Base-by-base conservation (phyloP, 257 asterid genomes). In the Forsythia viridissima region DNA sequence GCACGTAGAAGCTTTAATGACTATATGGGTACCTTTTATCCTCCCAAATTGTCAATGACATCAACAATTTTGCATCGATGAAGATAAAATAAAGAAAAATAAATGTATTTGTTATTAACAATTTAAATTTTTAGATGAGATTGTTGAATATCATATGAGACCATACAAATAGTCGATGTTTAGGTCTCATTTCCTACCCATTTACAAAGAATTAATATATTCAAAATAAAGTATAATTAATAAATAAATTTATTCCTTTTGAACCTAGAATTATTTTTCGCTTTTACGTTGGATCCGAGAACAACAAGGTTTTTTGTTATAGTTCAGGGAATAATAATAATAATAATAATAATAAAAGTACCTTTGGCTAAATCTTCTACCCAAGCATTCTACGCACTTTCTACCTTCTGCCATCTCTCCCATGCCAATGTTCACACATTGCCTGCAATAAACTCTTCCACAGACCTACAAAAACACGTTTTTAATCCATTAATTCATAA, bases 301-400 rank as follows among this genome's bases (percentile, higher is more conserved):
- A 41, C 3, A 44, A 10, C 15, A 44, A 44, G 51, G 15, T 42
- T 6, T 42, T 7, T 42, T 42, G 8, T 42, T 42, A 1, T 41
- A 41, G 44, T 6, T 6, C 5, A 41, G 34, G 2, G 34, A 30
- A 30, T 30, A 30, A 41, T 11, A 44, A 13, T 44, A 44, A 11
- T 3, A 44, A 44, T 8, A 43, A 9, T 8, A 3, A 52, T 3
- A n/a, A 6, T 6, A 61, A 61, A 8, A 8, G 2, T 80, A 92
- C 96, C 96, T 89, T 71, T 90, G 97, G 86, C 96, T 89, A 88
- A 92, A 91, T 88, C 92, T 85, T 84, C 89, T 88, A 8, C 97
- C 96, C 81, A 92, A 70, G 82, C 97, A 92, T 16, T 91, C 88
- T 4, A 87, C 63, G 70, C 97, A 92, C 79, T 92, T 92, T 80